These are phyloP conservation scores for Pichia sporocuriosa DNA, from an alignment of 805 yeast genomes.

Conservation along the genomic window DNA sequence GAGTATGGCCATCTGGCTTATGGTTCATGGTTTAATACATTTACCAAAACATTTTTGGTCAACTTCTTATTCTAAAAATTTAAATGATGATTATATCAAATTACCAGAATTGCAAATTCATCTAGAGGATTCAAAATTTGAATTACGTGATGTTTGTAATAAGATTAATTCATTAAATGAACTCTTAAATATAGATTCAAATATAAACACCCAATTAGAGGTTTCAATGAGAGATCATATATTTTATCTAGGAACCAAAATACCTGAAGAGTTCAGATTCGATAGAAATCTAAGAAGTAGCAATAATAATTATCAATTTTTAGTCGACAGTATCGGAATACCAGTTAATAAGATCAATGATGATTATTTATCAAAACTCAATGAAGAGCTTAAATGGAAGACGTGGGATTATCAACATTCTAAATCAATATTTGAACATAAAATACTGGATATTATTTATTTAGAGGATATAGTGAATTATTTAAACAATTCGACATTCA, in stretches of 20 bases:
- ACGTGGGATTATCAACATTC: slow-evolving; percentile 44
- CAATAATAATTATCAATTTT: slow-evolving; percentile 1
- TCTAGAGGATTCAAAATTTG: slow-evolving; percentile 55
- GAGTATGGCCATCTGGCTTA: slow-evolving; percentile 68
- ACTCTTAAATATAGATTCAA: slow-evolving; percentile 30
- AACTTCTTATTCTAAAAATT: slow-evolving; percentile 24
- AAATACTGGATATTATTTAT: slow-evolving; percentile 41
- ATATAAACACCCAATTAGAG: slow-evolving; percentile 13
- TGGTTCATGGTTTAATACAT: slow-evolving; percentile 74
- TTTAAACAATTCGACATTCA: slow-evolving; percentile 16
- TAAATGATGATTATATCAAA: slow-evolving; percentile 37
- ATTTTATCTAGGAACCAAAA: slow-evolving; percentile 41
- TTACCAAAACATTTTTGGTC: slow-evolving; percentile 45
- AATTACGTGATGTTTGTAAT: slow-evolving; percentile 56
- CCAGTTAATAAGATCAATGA: slow-evolving; percentile 1
- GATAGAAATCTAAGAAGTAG: background rate
- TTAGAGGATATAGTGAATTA: slow-evolving; percentile 50
- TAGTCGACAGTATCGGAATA: slow-evolving; percentile 1
- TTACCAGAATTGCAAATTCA: slow-evolving; percentile 55
- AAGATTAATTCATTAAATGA: slow-evolving; percentile 48
- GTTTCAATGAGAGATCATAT: slow-evolving; percentile 57
- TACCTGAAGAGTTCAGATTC: slow-evolving; percentile 36
- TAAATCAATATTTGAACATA: slow-evolving; percentile 48
- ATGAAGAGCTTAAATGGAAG: slow-evolving; percentile 6
- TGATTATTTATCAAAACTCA: background rate